These are phyloP conservation scores for Plenodomus tracheiphilus DNA, from an alignment of 2,329 filamentous ascomycete genomes.

Conservation along the genomic window DNA sequence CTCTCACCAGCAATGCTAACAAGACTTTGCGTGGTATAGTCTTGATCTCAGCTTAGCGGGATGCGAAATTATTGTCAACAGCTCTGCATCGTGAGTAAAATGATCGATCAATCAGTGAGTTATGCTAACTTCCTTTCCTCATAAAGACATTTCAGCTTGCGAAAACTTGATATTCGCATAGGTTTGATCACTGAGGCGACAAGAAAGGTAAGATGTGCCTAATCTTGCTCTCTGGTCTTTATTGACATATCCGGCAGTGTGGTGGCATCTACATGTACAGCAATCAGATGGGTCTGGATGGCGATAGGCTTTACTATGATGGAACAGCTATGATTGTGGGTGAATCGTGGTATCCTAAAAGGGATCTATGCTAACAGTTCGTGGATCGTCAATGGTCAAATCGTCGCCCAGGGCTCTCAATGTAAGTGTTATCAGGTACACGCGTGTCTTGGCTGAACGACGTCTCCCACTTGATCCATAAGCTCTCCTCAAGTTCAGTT, in stretches of 20 bases:
- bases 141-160: conserved; percentile 68
- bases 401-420: conserved; percentile 68
- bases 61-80: conserved; percentile 69
- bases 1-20: no score
- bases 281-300: conserved; percentile 60
- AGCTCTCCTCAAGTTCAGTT: no score
- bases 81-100: background rate
- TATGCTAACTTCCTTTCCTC: conserved; percentile 46
- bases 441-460: no score
- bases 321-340: conserved; percentile 62
- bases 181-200: conserved; percentile 70
- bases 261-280: conserved; percentile 64
- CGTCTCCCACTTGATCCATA: no score
- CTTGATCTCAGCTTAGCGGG: conserved; percentile 60
- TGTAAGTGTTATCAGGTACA: conserved; percentile 34
- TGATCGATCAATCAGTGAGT: background rate
- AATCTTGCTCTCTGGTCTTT: background rate
- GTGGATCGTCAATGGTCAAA: conserved; percentile 60
- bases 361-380: background rate
- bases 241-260: conserved; percentile 20
- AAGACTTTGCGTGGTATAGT: no score
- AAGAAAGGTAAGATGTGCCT: conserved; percentile 46
- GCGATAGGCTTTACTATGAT: conserved; percentile 39
- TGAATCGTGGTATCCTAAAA: background rate
- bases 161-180: conserved; percentile 67